A percentile compares a stretch with the other conserved stretches of the same genome.
Conservation (phyloP, 192 early-diverging fungal species). For the Entomortierella beljakovae region DNA sequence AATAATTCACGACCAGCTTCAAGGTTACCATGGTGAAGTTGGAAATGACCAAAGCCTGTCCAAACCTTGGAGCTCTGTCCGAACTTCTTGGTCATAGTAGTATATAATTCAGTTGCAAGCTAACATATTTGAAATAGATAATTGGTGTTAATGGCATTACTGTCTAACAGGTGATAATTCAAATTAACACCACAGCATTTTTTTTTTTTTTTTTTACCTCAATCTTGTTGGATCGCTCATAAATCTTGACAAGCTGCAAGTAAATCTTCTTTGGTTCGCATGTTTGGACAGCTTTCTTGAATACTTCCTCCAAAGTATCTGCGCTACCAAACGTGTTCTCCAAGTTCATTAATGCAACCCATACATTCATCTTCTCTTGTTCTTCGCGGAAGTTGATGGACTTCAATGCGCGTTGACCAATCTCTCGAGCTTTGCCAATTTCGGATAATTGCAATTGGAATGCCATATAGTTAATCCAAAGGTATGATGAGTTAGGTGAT, state of each 20-base stretch:
- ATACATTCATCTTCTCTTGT: conserved; percentile 98
- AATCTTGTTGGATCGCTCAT: conserved; percentile 86
- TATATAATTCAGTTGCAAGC: conserved; percentile 76
- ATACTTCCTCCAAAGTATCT: conserved; percentile 81
- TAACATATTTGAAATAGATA: neutral
- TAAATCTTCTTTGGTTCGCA: conserved; percentile 94
- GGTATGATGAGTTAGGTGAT: conserved; percentile 94
- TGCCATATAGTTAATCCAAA: conserved; percentile 99
- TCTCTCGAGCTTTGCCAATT: conserved; percentile 90
- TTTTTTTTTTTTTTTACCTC: conserved; percentile 61
- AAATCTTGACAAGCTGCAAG: conserved; percentile 89
- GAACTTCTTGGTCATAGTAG: conserved; percentile 87
- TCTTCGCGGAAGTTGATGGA: conserved; percentile 92
- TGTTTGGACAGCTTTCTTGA: conserved; percentile 85
- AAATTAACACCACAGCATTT: no score
- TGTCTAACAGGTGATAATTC: neutral
- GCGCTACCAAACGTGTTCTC: conserved; percentile 95
- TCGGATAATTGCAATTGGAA: conserved; percentile 95
- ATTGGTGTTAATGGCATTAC: neutral
- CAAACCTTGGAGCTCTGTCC: conserved; percentile 92
- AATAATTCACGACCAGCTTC: conserved; percentile 86
- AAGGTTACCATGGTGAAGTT: conserved; percentile 77
- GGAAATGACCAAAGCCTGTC: conserved; percentile 86
- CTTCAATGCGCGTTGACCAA: conserved; percentile 95
- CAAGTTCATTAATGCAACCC: conserved; percentile 95